Conservation (phyloP, 2,329 filamentous ascomycete species). For the Arthrobotrys conoides region DNA sequence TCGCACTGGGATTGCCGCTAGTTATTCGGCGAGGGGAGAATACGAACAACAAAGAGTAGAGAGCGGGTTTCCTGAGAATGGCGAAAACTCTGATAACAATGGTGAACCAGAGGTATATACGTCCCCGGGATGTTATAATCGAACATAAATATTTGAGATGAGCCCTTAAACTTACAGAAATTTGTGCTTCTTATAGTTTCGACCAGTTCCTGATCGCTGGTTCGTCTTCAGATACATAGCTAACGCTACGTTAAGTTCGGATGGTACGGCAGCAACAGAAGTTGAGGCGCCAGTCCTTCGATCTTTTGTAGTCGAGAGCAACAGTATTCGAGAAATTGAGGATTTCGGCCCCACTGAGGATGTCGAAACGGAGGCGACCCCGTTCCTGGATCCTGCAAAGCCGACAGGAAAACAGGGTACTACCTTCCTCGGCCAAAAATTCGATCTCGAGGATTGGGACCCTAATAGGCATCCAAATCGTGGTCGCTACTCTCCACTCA, state of each 20-base stretch:
- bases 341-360: too few relatives aligned
- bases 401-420: too few relatives aligned
- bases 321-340: not conserved
- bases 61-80: not conserved
- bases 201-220: not conserved
- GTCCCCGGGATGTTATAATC: too few relatives aligned
- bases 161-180: too few relatives aligned
- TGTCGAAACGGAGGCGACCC: too few relatives aligned
- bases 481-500: slow-evolving; percentile 25
- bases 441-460: too few relatives aligned
- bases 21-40: not conserved
- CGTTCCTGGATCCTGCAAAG: too few relatives aligned
- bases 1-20: too few relatives aligned
- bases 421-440: too few relatives aligned
- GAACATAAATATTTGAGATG: too few relatives aligned
- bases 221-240: not conserved
- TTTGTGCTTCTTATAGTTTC: not conserved
- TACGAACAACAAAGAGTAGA: not conserved
- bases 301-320: not conserved
- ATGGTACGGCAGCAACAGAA: not conserved
- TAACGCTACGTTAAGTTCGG: too few relatives aligned
- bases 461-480: too few relatives aligned
- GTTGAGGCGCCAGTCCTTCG: not conserved
- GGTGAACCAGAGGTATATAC: not conserved
- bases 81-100: slow-evolving; percentile 7